phyloP scores from a whole-genome alignment of 2,329 filamentous ascomycete genomes.

The Hymenoscyphus albidus region DNA sequence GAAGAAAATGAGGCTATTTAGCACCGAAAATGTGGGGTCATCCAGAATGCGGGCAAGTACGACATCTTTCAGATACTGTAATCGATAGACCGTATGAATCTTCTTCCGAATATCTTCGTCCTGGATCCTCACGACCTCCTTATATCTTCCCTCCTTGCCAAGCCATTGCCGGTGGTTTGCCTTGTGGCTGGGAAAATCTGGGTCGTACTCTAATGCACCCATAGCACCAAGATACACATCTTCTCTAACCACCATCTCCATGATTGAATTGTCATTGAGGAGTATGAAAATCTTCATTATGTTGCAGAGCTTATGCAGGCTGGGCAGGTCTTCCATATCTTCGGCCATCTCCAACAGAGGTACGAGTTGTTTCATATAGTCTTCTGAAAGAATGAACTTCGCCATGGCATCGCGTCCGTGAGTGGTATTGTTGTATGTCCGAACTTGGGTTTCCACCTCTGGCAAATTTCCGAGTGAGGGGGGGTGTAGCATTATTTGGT shows the following conservation, averaged over 20 bases:
- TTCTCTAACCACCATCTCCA: slow-evolving; percentile 90
- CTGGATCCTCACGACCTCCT: slow-evolving; percentile 91
- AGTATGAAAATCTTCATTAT: slow-evolving; percentile 97
- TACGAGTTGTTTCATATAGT: slow-evolving; percentile 84
- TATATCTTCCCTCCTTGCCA: slow-evolving; percentile 82
- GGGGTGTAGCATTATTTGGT: slow-evolving; percentile 68
- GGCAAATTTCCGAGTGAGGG: slow-evolving; percentile 77
- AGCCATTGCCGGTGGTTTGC: slow-evolving; percentile 95
- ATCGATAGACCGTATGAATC: slow-evolving; percentile 92
- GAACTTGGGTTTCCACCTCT: slow-evolving; percentile 83
- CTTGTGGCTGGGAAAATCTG: slow-evolving; percentile 95
- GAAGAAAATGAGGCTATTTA: slow-evolving; percentile 98
- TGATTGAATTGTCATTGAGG: slow-evolving; percentile 90
- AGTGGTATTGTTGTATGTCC: slow-evolving; percentile 69
- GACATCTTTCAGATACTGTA: slow-evolving; percentile 98
- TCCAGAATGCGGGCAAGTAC: slow-evolving; percentile 93
- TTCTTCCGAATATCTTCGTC: slow-evolving; percentile 78
- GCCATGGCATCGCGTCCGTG: slow-evolving; percentile 79
- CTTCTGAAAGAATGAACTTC: slow-evolving; percentile 79
- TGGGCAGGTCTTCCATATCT: slow-evolving; percentile 79
- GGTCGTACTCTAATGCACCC: slow-evolving; percentile 94
- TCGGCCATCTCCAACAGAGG: slow-evolving; percentile 86
- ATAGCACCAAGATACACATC: slow-evolving; percentile 87
- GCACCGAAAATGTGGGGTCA: slow-evolving; percentile 93
- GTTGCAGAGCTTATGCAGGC: slow-evolving; percentile 89